phyloP scores from a whole-genome alignment of 2,329 filamentous ascomycete species.

The Hirsutella minnesotensis region DNA sequence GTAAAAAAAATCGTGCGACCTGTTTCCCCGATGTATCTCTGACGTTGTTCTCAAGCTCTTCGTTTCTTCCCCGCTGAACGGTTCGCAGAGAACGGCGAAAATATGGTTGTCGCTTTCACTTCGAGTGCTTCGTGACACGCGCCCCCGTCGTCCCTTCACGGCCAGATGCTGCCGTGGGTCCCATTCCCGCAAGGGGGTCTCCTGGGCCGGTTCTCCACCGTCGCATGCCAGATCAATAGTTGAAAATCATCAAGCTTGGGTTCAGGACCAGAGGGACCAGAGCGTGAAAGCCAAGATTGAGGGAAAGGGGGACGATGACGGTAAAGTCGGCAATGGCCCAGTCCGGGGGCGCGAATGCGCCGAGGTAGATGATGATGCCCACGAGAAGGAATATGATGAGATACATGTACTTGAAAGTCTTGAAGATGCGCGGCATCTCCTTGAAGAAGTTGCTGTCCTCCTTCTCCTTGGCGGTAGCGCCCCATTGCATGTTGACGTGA shows the following conservation, averaged over 20 bases:
- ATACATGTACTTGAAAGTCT: constrained; percentile 41
- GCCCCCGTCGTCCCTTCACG: too few species aligned
- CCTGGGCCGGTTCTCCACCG: background rate
- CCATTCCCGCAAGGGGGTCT: too few species aligned
- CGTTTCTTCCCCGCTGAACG: too few species aligned
- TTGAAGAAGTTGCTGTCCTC: constrained; percentile 44
- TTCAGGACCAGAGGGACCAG: constrained; percentile 48
- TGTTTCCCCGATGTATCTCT: too few species aligned
- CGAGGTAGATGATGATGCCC: constrained; percentile 34
- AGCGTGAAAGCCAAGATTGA: constrained; percentile 27
- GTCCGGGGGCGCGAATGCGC: constrained; percentile 32
- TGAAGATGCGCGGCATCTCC: constrained; percentile 42
- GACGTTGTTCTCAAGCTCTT: too few species aligned
- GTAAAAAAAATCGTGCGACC: too few species aligned
- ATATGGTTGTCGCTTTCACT: too few species aligned
- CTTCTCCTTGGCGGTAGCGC: constrained; percentile 46
- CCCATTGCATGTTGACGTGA: constrained; percentile 34
- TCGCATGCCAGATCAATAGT: constrained; percentile 5
- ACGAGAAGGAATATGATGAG: constrained; percentile 34
- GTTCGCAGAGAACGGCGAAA: too few species aligned
- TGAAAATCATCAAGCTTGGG: constrained; percentile 43
- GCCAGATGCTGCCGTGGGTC: too few species aligned
- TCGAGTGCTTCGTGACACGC: too few species aligned
- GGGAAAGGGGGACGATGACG: constrained; percentile 45
- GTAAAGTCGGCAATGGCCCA: constrained; percentile 48